Evolutionary conservation across 441 rosid genomes (phyloP).

Genomic region (Gossypium lobatum): DNA sequence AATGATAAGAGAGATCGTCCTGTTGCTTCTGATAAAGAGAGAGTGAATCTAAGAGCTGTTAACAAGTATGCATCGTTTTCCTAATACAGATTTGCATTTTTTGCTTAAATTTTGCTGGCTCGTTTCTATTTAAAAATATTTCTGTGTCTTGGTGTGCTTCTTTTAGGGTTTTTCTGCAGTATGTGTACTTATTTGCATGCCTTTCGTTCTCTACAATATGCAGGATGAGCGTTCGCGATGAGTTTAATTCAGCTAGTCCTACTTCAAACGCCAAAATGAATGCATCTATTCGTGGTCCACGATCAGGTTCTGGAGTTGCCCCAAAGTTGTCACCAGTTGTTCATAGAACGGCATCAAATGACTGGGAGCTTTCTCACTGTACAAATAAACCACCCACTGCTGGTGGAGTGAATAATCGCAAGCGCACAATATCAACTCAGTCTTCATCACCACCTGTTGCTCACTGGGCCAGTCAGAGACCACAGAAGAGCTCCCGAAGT

Average conservation of each 20-base stretch:
- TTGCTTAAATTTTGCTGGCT: not conserved
- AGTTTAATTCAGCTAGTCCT: constrained; percentile 83
- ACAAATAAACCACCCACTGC: constrained; percentile 69
- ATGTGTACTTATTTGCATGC: constrained; percentile 9
- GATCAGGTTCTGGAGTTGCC: constrained; percentile 65
- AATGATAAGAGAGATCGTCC: constrained; percentile 82
- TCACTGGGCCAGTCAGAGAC: constrained; percentile 91
- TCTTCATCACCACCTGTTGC: constrained; percentile 94
- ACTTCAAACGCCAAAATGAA: constrained; percentile 62
- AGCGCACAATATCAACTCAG: constrained; percentile 62
- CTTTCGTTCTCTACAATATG: constrained; percentile 21
- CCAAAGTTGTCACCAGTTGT: constrained; percentile 75
- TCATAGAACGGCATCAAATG: constrained; percentile 68
- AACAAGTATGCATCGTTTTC: constrained; percentile 60
- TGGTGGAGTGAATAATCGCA: constrained; percentile 68
- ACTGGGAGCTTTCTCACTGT: constrained; percentile 87
- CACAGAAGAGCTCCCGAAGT: constrained; percentile 83
- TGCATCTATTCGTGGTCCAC: constrained; percentile 71
- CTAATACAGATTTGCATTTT: constrained; percentile 9
- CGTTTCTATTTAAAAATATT: not conserved
- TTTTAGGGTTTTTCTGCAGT: not conserved
- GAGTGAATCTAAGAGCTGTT: constrained; percentile 62
- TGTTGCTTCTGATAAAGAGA: constrained; percentile 73
- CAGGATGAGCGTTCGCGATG: constrained; percentile 75
- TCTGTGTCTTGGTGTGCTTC: not conserved